Percentiles rank a stretch among this genome's conserved stretches.
Conservation (phyloP, 345 rosid species). For the Arabis alpina region DNA sequence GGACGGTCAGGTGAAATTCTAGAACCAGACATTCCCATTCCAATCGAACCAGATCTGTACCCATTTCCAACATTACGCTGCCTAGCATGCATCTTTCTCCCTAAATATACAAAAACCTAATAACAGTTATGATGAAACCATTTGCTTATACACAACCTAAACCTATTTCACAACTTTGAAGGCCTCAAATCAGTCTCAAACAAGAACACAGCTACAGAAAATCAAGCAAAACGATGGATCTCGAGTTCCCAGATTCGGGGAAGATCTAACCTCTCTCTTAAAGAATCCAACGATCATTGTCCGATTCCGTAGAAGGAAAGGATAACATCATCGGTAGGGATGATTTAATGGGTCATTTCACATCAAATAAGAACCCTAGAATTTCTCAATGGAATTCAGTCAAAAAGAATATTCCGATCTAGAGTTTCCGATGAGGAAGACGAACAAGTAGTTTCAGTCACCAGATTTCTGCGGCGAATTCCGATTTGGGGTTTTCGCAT, state of each 20-base stretch:
- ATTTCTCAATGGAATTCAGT: conserved; percentile 14
- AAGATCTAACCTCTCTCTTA: conserved; percentile 40
- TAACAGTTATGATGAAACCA: conserved; percentile 9
- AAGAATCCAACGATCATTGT: conserved; percentile 16
- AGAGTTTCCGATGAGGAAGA: conserved; percentile 10
- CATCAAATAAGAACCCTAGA: conserved; percentile 39
- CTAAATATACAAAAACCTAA: not conserved
- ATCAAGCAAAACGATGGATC: conserved; percentile 35
- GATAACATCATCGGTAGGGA: conserved; percentile 8
- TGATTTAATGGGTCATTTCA: conserved; percentile 8
- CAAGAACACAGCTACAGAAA: conserved; percentile 1
- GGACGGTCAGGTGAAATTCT: conserved; percentile 67
- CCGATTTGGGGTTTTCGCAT: conserved; percentile 21
- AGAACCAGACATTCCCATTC: conserved; percentile 64
- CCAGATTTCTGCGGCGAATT: conserved; percentile 25
- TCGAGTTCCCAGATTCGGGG: conserved; percentile 40
- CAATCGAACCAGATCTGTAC: conserved; percentile 72
- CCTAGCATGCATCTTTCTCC: conserved; percentile 76
- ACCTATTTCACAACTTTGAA: not conserved
- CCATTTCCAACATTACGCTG: conserved; percentile 93
- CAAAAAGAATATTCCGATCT: conserved; percentile 17
- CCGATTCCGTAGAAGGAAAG: conserved; percentile 20
- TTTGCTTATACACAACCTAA: too few relatives aligned
- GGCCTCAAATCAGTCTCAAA: conserved; percentile 9
- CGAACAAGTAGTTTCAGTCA: conserved; percentile 20